Conservation (phyloP, 2,329 filamentous ascomycete species). For the Aspergillus glaucus region DNA sequence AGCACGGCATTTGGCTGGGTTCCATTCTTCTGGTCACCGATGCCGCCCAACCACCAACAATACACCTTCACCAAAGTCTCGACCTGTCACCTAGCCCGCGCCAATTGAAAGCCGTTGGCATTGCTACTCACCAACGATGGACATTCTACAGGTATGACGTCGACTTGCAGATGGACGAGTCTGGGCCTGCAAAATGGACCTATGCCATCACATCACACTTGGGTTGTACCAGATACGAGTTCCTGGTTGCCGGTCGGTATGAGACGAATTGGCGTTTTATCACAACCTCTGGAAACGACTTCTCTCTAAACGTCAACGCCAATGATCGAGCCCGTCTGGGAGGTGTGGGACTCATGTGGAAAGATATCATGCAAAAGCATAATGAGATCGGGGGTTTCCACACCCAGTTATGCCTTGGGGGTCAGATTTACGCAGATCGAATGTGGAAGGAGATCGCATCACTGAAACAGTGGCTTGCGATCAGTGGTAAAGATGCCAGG, state of each 20-base stretch:
- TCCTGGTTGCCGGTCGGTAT: slow-evolving; percentile 81
- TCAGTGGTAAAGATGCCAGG: slow-evolving; percentile 85
- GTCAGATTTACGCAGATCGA: slow-evolving; percentile 91
- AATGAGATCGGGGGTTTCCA: slow-evolving; percentile 95
- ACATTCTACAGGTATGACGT: slow-evolving; percentile 93
- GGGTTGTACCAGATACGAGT: slow-evolving; percentile 97
- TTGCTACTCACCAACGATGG: slow-evolving; percentile 88
- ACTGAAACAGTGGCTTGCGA: slow-evolving; percentile 89
- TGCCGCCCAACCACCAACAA: slow-evolving; percentile 83
- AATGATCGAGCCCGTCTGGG: slow-evolving; percentile 81
- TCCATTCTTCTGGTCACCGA: slow-evolving; percentile 93
- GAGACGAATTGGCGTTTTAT: slow-evolving; percentile 95
- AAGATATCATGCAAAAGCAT: slow-evolving; percentile 96
- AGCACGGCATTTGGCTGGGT: slow-evolving; percentile 83
- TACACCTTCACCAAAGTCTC: slow-evolving; percentile 84
- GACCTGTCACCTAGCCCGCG: slow-evolving; percentile 90
- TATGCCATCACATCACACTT: slow-evolving; percentile 96
- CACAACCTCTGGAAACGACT: slow-evolving; percentile 93
- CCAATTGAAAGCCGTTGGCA: slow-evolving; percentile 73
- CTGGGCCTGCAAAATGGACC: slow-evolving; percentile 77
- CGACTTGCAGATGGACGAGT: slow-evolving; percentile 81
- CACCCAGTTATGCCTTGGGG: slow-evolving; percentile 81
- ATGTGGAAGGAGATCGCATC: slow-evolving; percentile 94
- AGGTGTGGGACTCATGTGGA: slow-evolving; percentile 95
- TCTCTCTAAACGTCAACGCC: slow-evolving; percentile 77